Evolutionary conservation across 176 grass and related monocot genomes (phyloP).

Genomic region (Cymbopogon citratus): DNA sequence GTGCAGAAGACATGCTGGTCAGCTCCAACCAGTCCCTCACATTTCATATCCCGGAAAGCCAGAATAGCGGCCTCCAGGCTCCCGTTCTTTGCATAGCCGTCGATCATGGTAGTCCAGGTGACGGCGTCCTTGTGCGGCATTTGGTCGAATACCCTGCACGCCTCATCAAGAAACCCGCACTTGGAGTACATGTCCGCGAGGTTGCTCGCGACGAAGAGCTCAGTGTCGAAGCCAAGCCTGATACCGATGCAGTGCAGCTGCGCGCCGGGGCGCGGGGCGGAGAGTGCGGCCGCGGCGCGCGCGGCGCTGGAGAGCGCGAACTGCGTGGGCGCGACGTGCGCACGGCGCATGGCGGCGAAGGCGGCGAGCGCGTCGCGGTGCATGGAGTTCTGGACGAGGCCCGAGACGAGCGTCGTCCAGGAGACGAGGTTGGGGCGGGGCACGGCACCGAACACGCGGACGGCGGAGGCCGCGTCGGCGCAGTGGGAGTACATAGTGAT

Average conservation of each 20-base stretch:
- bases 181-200: slow-evolving; percentile 56
- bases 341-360: slow-evolving; percentile 44
- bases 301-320: slow-evolving; percentile 60
- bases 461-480: slow-evolving; percentile 39
- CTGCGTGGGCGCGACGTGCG: slow-evolving; percentile 36
- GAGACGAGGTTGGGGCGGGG: slow-evolving; percentile 46
- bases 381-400: slow-evolving; percentile 35
- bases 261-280: slow-evolving; percentile 4
- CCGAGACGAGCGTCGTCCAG: slow-evolving; percentile 54
- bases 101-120: slow-evolving; percentile 62
- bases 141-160: slow-evolving; percentile 49
- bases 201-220: slow-evolving; percentile 59
- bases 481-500: slow-evolving; percentile 64
- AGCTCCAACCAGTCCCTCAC: slow-evolving; percentile 24
- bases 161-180: slow-evolving; percentile 37
- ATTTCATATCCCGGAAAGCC: slow-evolving; percentile 45
- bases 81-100: slow-evolving; percentile 57
- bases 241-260: slow-evolving; percentile 45
- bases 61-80: slow-evolving; percentile 14
- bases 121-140: slow-evolving; percentile 62
- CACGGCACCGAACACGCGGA: slow-evolving; percentile 40
- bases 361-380: slow-evolving; percentile 37
- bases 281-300: slow-evolving; percentile 33
- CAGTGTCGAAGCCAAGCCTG: slow-evolving; percentile 29
- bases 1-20: slow-evolving; percentile 58